These are phyloP conservation scores for Pistacia vera DNA, from an alignment of 345 rosid genomes.

Conservation along the genomic window DNA sequence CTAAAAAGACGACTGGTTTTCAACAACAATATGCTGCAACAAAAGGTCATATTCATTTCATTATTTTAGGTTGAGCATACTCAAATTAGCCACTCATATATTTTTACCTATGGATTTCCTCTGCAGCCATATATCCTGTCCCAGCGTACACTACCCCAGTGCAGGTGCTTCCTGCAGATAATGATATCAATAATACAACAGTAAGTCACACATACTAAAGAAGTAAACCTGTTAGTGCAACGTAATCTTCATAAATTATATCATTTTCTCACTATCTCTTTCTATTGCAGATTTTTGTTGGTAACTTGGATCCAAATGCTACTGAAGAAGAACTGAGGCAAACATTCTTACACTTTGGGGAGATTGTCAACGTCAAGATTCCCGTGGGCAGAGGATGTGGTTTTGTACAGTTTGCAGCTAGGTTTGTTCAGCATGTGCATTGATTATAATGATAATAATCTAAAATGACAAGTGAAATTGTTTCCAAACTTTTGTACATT, in stretches of 20 bases:
- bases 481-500: neutral
- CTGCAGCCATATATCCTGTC: conserved; percentile 66
- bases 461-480: neutral
- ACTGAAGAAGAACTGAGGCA: conserved; percentile 89
- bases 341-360: conserved; percentile 72
- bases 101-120: conserved; percentile 19
- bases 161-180: conserved; percentile 65
- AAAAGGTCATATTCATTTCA: conserved; percentile 48
- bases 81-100: neutral
- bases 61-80: neutral
- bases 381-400: conserved; percentile 91
- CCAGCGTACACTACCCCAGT: conserved; percentile 63
- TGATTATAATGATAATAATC: conserved; percentile 2
- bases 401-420: conserved; percentile 73
- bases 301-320: conserved; percentile 82
- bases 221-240: neutral
- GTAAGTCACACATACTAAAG: conserved; percentile 43
- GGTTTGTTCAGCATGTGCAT: conserved; percentile 40
- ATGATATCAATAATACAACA: conserved; percentile 77
- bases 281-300: conserved; percentile 62
- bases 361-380: conserved; percentile 75
- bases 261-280: conserved; percentile 27
- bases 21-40: conserved; percentile 65
- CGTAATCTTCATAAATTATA: conserved; percentile 9
- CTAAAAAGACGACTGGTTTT: conserved; percentile 63